Evolutionary conservation across 176 grass and related monocot genomes (phyloP), one percentile per base, ranked within the genome.

Genomic region (Carex kokanica): DNA sequence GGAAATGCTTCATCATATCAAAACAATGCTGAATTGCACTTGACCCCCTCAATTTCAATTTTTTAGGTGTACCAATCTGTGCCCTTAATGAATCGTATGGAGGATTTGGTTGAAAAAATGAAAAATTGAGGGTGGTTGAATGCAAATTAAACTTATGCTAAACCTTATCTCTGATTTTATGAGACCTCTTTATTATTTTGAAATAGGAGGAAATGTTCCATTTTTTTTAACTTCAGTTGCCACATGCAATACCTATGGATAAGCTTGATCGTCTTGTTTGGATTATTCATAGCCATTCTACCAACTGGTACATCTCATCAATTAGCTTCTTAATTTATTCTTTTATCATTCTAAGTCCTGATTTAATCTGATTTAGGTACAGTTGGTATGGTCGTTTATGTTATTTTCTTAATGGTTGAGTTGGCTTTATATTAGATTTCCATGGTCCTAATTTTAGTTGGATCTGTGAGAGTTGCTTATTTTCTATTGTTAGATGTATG

Each of bases 221-320:
- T 88, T 84, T 84, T 98, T 38, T 85, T 94, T 14, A 79, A 98
- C 80, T 65, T 94, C 8, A 89, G 59, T 64, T 97, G 94, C 88
- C 94, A 97, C 83, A 80, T 91, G 51, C 87, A 86, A 71, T 91
- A 91, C 83, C 69, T 83, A 32, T 93, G 94, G 78, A 61, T 89
- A 40, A 85, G 83, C 60, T 94, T 91, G 88, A 60, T 94, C 56
- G 32, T 94, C 62, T 83, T 92, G 83, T 83, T 84, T 51, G 84
- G 61, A 78, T 68, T 97, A 41, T 15, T 94, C 11, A 14, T 92
- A 51, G 67, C 79, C 47, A 77, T 73, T 11, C 12, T 94, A 43
- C 90, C 86, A 24, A 77, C 85, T 83, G 94, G 94, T 97, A 54
- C 25, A 6, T 86, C 16, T 80, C 36, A 60, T 12, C 60, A 84